A percentile compares a stretch with the other conserved stretches of the same genome.
Conservation (phyloP, 768 basidiomycete genomes). For the Xerocomellus intermedius region DNA sequence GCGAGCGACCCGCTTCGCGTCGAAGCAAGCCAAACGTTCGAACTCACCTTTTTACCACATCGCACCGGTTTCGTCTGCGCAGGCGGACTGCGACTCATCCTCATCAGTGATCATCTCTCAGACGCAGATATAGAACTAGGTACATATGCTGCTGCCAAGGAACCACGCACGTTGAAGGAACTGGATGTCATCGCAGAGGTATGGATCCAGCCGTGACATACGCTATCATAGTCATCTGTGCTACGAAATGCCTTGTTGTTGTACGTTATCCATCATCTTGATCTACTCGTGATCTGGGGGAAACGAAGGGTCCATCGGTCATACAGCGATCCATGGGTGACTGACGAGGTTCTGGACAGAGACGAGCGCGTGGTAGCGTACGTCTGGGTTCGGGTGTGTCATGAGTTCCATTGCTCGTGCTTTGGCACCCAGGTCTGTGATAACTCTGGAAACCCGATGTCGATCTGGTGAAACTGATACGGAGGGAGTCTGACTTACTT, state of each 20-base stretch:
- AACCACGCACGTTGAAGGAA: slow-evolving; percentile 59
- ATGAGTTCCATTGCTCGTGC: slow-evolving; percentile 88
- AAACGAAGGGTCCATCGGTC: not conserved
- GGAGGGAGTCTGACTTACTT: slow-evolving; percentile 51
- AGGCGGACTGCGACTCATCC: slow-evolving; percentile 70
- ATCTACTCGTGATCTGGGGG: not conserved
- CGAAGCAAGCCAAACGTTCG: slow-evolving; percentile 54
- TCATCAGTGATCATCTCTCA: slow-evolving; percentile 54
- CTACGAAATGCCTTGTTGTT: slow-evolving; percentile 5
- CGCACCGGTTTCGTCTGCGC: slow-evolving; percentile 58
- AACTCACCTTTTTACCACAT: slow-evolving; percentile 59
- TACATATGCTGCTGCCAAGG: slow-evolving; percentile 27
- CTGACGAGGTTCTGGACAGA: slow-evolving; percentile 91
- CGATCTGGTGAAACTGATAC: not conserved
- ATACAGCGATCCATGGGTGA: slow-evolving; percentile 71
- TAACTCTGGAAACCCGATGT: slow-evolving; percentile 45
- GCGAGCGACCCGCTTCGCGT: slow-evolving; percentile 26
- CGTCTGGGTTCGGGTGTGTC: slow-evolving; percentile 83
- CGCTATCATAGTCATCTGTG: slow-evolving; percentile 5
- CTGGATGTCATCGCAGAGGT: slow-evolving; percentile 71
- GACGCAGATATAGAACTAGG: slow-evolving; percentile 34
- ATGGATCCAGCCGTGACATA: slow-evolving; percentile 49
- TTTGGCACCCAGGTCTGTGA: slow-evolving; percentile 87
- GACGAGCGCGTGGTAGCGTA: slow-evolving; percentile 88
- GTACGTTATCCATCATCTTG: slow-evolving; percentile 3